A percentile compares a stretch with the other conserved stretches of the same genome.
These are phyloP conservation scores for Neofusicoccum laricinum DNA, from an alignment of 2,329 filamentous ascomycete genomes.

Conservation along the genomic window DNA sequence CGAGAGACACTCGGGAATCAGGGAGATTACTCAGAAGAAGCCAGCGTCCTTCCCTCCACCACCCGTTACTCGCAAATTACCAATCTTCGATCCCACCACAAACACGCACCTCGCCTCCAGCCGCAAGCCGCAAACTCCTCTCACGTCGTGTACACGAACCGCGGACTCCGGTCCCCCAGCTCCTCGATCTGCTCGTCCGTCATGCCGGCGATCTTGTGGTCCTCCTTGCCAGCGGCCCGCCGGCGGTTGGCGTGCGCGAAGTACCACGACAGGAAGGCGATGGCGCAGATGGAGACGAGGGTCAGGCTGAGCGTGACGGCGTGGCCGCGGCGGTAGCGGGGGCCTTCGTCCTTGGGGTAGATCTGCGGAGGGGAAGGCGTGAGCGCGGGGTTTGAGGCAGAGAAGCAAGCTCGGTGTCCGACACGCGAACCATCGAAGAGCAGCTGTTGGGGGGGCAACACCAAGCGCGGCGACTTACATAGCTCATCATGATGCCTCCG, in stretches of 20 bases:
- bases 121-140: too few species aligned
- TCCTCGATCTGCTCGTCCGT: slow-evolving; percentile 43
- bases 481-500: slow-evolving; percentile 70
- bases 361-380: slow-evolving; percentile 31
- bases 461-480: slow-evolving; percentile 52
- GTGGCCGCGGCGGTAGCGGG: slow-evolving; percentile 51
- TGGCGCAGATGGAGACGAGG: slow-evolving; percentile 37
- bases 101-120: too few species aligned
- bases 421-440: not conserved
- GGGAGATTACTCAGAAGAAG: too few species aligned
- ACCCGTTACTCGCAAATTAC: too few species aligned
- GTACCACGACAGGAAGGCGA: slow-evolving; percentile 38
- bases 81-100: too few species aligned
- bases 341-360: slow-evolving; percentile 44
- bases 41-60: too few species aligned
- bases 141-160: slow-evolving; percentile 41
- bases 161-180: slow-evolving; percentile 45
- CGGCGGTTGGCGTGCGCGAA: slow-evolving; percentile 37
- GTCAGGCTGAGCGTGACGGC: slow-evolving; percentile 52
- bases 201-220: slow-evolving; percentile 39
- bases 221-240: slow-evolving; percentile 39
- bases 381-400: too few species aligned
- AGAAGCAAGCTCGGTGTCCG: too few species aligned
- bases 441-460: too few species aligned
- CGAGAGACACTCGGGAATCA: too few species aligned